A percentile compares a stretch with the other conserved stretches of the same genome.
Evolutionary conservation across 2,329 filamentous ascomycete genomes (phyloP).

Genomic region (Pyricularia pennisetigena): DNA sequence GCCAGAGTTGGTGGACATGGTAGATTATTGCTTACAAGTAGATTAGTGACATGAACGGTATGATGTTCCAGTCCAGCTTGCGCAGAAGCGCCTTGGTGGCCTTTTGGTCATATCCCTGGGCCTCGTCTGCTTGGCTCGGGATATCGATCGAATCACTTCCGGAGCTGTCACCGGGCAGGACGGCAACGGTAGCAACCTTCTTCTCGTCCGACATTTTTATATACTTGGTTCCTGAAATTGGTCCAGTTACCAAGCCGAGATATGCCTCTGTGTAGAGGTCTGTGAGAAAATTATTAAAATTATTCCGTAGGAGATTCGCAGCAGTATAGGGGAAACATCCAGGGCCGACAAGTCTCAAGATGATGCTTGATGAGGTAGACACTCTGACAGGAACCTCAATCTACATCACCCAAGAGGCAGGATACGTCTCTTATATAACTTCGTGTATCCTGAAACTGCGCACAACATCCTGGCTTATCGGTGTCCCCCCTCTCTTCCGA

Average conservation of each 20-base stretch:
- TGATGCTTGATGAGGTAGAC: background rate
- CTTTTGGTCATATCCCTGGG: conserved; percentile 2
- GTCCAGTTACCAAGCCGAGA: background rate
- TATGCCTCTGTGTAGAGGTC: background rate
- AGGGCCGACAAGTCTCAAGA: background rate
- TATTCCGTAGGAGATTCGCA: background rate
- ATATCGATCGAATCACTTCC: background rate
- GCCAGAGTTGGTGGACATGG: background rate
- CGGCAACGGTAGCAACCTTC: background rate
- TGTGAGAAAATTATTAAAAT: too few relatives aligned
- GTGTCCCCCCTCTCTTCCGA: background rate
- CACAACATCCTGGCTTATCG: background rate
- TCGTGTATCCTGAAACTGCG: background rate
- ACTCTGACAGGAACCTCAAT: background rate
- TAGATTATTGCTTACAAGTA: background rate
- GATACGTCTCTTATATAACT: background rate
- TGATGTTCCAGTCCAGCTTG: conserved; percentile 35
- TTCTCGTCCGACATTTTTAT: background rate
- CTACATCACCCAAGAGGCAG: background rate
- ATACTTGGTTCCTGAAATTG: background rate
- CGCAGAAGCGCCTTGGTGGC: conserved; percentile 22
- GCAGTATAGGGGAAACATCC: background rate
- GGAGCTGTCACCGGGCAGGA: background rate
- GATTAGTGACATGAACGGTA: conserved; percentile 36
- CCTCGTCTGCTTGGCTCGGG: background rate